Evolutionary conservation across 192 early-diverging fungal species (phyloP).

Genomic region (Phlyctochytrium bullatum): DNA sequence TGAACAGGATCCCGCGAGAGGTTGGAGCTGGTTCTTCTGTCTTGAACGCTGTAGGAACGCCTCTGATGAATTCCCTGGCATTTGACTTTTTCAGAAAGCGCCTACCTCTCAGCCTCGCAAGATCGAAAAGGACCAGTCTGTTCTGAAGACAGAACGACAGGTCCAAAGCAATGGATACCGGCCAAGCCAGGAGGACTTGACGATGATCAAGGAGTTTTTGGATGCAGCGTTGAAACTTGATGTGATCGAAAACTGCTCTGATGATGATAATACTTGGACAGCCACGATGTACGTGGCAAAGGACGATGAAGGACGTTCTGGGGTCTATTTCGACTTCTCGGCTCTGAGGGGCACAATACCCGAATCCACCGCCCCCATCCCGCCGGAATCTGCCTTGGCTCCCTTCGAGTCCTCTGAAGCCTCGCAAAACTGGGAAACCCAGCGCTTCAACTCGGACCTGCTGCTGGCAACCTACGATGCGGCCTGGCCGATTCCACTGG

Average conservation of each 20-base stretch:
- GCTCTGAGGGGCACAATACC: not conserved
- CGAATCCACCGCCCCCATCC: not conserved
- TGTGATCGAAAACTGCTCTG: not conserved
- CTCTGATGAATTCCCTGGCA: not conserved
- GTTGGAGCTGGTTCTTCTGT: not conserved
- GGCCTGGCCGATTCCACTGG: conserved; percentile 2
- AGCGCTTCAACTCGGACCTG: not conserved
- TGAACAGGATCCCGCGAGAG: not conserved
- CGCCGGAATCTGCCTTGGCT: not conserved
- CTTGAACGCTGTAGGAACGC: too few species aligned
- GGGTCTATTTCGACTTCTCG: conserved; percentile 4
- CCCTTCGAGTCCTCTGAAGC: not conserved
- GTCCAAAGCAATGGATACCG: not conserved
- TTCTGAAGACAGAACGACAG: conserved; percentile 1
- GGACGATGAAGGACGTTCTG: not conserved
- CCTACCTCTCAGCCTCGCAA: not conserved
- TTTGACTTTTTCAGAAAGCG: not conserved
- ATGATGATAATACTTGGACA: not conserved
- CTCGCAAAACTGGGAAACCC: not conserved
- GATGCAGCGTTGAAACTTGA: not conserved
- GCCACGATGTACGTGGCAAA: not conserved
- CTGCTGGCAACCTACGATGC: conserved; percentile 1
- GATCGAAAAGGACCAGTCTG: not conserved
- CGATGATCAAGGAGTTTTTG: not conserved
- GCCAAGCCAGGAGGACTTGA: not conserved